Conservation (phyloP, 352 stramenopile genomes). For the Phytophthora meadii region DNA sequence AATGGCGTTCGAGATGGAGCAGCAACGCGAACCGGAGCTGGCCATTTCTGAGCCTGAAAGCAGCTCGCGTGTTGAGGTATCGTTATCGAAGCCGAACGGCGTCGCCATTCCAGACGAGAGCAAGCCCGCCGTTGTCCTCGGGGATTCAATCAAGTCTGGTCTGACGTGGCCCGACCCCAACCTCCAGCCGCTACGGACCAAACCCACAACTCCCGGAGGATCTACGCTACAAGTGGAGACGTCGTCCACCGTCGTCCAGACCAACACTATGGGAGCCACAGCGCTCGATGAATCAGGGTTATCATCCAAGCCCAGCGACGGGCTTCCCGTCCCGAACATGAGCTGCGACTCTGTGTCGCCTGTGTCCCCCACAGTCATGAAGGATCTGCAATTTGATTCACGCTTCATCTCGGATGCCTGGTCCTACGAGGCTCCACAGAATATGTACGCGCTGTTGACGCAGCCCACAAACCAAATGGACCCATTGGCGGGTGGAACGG, state of each 20-base stretch:
- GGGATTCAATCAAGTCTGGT: slow-evolving; percentile 7
- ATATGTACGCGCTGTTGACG: slow-evolving; percentile 58
- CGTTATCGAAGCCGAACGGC: slow-evolving; percentile 5
- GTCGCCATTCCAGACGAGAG: slow-evolving; percentile 12
- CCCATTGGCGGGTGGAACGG: slow-evolving; percentile 32
- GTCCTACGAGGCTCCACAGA: slow-evolving; percentile 57
- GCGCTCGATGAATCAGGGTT: slow-evolving; percentile 19
- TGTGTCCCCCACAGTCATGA: slow-evolving; percentile 40
- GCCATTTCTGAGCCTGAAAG: slow-evolving; percentile 26
- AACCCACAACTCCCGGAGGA: slow-evolving; percentile 27
- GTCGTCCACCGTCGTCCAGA: slow-evolving; percentile 5
- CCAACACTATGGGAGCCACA: slow-evolving; percentile 7
- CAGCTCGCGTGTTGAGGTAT: slow-evolving; percentile 12
- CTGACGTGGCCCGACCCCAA: slow-evolving; percentile 28
- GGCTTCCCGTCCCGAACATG: slow-evolving; percentile 29
- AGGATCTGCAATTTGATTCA: slow-evolving; percentile 58
- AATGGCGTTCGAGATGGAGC: slow-evolving; percentile 41
- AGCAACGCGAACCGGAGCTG: slow-evolving; percentile 38
- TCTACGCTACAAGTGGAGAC: slow-evolving; percentile 36
- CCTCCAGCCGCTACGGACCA: slow-evolving; percentile 23
- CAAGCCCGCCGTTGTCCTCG: slow-evolving; percentile 13
- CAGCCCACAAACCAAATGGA: slow-evolving; percentile 39
- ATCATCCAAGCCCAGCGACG: slow-evolving; percentile 33
- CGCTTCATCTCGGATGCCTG: slow-evolving; percentile 55
- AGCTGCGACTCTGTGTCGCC: slow-evolving; percentile 34